Evolutionary conservation across 192 early-diverging fungal genomes (phyloP), one percentile per base, ranked within the genome.

Genomic region (Coemansia asiatica): DNA sequence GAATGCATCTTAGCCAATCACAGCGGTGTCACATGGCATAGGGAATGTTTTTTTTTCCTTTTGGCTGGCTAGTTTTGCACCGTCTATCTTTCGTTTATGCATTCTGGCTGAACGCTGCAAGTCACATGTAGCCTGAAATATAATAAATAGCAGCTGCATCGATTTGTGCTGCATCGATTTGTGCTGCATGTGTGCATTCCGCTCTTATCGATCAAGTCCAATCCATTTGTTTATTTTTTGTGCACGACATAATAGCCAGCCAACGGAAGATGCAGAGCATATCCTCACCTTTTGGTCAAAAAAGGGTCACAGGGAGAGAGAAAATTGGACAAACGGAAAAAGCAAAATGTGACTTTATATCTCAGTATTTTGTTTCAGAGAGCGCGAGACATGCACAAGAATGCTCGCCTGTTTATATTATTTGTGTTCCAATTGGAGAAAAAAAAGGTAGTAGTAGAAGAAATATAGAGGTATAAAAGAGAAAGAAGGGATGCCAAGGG

Each of bases 331-430:
- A 16, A 44, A 12, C 40, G 22, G 51, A 56, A 27, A 1, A 13
- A 27, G n/a, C 25, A 22, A 29, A n/a, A 56, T n/a, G 31, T 58
- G 56, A 36, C 29, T 22, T 38, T 63, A 21, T 64, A 38, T 54
- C 40, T 26, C 33, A 6, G 40, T 4, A 44, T 44, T 44, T 44
- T 44, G 6, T 9, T n/a, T n/a, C n/a, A n/a, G n/a, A 33, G 31
- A 33, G 31, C 31, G 40, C 40, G 5, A 8, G 15, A n/a, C n/a
- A n/a, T n/a, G n/a, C n/a, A n/a, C 40, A 44, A 44, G 15, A 3
- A 44, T 3, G 40, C 40, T 44, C 40, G 40, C 8, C 8, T 33
- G 31, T 3, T 8, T 6, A 6, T 33, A 6, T 44, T 44, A 2
- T 44, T 8, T 12, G 6, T 44, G 15, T 44, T 44, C 40, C 40